Base-by-base conservation (phyloP, 352 stramenopile genomes). In the Phytophthora pinifolia region DNA sequence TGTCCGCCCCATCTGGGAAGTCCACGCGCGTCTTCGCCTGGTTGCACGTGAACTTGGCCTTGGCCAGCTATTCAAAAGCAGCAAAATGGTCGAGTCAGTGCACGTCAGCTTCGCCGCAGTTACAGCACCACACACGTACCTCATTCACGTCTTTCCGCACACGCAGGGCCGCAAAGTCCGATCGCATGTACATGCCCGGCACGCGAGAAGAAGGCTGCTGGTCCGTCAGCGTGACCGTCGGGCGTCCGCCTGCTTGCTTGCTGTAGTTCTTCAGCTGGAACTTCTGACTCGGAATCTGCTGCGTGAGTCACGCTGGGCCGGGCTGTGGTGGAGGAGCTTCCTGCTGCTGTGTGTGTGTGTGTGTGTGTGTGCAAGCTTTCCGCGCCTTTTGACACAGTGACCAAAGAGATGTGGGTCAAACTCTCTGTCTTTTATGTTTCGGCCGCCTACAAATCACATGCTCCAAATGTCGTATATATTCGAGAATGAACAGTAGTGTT, bases 91-190 rank as follows among this genome's bases (percentile, higher is more conserved):
- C 20, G 3, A 27, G 22, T 55, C 47, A 67, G 34, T 38, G 46
- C 14, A 47, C 31, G 6, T 56, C 45, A 52, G 32, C 15, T 27
- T 5, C 22, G 22, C 22, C 22, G 22, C 22, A 27, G n/a, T n/a
- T n/a, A n/a, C n/a, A n/a, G n/a, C n/a, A n/a, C n/a, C n/a, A n/a
- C n/a, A n/a, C n/a, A n/a, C 20, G 15, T 7, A 92, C 84, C 70
- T 94, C 84, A 45, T 92, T 94, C 14, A 94, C 76, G 46, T 94
- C 84, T 62, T 94, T 94, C 27, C 83, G 79, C 39, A 94, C 82
- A 22, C 84, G 84, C 27, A 94, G 61, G 15, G 79, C 77, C 17
- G 81, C 82, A 32, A 92, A 76, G 50, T 94, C 84, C 30, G 82
- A 89, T 35, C 76, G 80, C 74, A 91, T 84, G 66, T 78, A 83